Conservation (phyloP, 202 grass and related monocot species). For the Panicum hallii region DNA sequence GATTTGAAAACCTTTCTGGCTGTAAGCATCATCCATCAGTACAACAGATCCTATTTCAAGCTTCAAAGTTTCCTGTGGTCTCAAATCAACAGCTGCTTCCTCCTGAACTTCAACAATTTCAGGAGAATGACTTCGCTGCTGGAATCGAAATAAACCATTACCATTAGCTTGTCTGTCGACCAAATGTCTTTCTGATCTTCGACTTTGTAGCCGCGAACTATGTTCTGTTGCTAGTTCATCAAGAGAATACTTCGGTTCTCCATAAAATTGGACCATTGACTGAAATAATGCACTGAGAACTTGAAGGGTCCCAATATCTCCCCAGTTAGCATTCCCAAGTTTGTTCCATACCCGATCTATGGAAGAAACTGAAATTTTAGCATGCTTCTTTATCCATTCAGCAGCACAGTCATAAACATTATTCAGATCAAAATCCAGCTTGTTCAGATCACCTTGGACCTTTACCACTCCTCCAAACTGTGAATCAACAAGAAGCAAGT, state of each 20-base stretch:
- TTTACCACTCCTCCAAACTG: conserved; percentile 93
- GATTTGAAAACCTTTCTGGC: conserved; percentile 78
- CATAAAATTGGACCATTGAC: conserved; percentile 87
- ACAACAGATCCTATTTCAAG: conserved; percentile 84
- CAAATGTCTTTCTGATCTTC: conserved; percentile 95
- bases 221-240: conserved; percentile 85
- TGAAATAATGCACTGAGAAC: conserved; percentile 85
- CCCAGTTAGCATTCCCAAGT: conserved; percentile 99
- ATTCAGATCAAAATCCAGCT: conserved; percentile 76
- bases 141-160: conserved; percentile 71
- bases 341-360: conserved; percentile 96
- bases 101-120: conserved; percentile 97
- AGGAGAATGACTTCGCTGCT: conserved; percentile 77
- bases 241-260: conserved; percentile 78
- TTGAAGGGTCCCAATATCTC: conserved; percentile 90
- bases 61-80: conserved; percentile 74
- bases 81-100: conserved; percentile 55
- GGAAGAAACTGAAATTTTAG: conserved; percentile 82
- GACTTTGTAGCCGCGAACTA: conserved; percentile 81
- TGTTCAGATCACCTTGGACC: conserved; percentile 91
- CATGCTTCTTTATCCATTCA: conserved; percentile 82
- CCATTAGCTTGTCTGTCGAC: conserved; percentile 70
- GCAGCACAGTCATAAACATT: conserved; percentile 93
- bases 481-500: conserved; percentile 92
- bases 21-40: conserved; percentile 77